Evolutionary conservation across 2,329 filamentous ascomycete genomes (phyloP), one percentile per base, ranked within the genome.

Genomic region (Pseudocercospora macadamiae): DNA sequence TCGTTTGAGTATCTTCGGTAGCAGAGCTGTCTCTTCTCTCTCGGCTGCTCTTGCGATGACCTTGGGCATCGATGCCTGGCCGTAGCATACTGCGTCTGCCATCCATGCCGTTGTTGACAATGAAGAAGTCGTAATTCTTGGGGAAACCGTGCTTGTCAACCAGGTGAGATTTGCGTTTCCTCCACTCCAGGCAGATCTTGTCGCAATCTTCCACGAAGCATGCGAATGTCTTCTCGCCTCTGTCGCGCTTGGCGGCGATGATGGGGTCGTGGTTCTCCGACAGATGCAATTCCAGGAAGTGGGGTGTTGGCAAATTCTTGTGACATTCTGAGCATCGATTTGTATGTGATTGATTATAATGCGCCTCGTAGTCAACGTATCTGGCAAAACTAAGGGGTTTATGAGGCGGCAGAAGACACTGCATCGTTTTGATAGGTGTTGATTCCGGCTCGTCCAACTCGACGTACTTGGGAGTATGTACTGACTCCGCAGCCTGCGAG

Each of bases 61-160:
- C 71, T 16, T 70, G 58, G 4, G 59, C 59, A 62, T 73, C 70
- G 7, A 73, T 55, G 51, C 75, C 77, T n/a, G 87, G 83, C 49
- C 85, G 80, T 10, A 97, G 79, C 76, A 99, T 86, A 16, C 91
- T 96, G 42, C 82, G 86, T 52, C 90, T 85, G 48, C 88, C 88
- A 70, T 97, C 93, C 61, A 97, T 90, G n/a, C 95, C 95, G 62
- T 91, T 86, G 65, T 92, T 90, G 2, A 96, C 89, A 53, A 97
- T 85, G 51, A 86, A 86, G 69, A 96, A 96, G 75, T 96, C 93
- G 76, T 92, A 96, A 68, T 90, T 89, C 76, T 80, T 68, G 1
- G 93, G 93, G 71, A 95, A 99, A 77, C 88, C 83, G 75, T 99
- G 95, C 77, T 96, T 97, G 79, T 96, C 93, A 66, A 96, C 91